Conservation (phyloP, 768 basidiomycete species). For the Udeniomyces megalosporus region DNA sequence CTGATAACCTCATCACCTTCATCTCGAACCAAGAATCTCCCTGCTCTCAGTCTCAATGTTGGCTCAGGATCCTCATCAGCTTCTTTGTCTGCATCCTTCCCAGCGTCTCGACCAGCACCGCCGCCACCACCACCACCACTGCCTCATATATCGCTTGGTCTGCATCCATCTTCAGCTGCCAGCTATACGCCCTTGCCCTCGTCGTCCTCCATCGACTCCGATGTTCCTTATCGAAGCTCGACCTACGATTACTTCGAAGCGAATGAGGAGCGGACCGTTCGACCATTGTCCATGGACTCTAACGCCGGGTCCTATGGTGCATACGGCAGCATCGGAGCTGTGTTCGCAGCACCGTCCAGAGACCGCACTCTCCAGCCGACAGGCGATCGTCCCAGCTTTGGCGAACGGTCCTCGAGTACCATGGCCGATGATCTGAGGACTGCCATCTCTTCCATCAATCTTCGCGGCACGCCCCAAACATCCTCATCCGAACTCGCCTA, state of each 20-base stretch:
- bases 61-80: background rate
- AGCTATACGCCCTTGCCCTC: slow-evolving; percentile 1
- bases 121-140: background rate
- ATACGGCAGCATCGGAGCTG: background rate
- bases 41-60: background rate
- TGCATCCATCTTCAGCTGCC: background rate
- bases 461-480: background rate
- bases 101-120: background rate
- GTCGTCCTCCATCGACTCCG: background rate
- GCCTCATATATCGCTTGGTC: background rate
- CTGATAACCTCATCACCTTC: background rate
- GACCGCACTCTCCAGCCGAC: background rate
- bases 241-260: background rate
- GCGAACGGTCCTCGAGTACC: background rate
- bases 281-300: background rate
- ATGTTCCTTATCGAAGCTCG: slow-evolving; percentile 11
- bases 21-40: background rate
- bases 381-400: background rate
- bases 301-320: background rate
- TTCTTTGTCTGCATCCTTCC: background rate
- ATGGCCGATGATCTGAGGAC: slow-evolving; percentile 1
- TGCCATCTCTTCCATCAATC: slow-evolving; percentile 1
- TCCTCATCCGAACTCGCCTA: background rate
- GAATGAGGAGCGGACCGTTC: background rate
- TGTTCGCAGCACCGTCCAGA: background rate